Conservation (phyloP, 148 eudicot species). For the Camellia sinensis region DNA sequence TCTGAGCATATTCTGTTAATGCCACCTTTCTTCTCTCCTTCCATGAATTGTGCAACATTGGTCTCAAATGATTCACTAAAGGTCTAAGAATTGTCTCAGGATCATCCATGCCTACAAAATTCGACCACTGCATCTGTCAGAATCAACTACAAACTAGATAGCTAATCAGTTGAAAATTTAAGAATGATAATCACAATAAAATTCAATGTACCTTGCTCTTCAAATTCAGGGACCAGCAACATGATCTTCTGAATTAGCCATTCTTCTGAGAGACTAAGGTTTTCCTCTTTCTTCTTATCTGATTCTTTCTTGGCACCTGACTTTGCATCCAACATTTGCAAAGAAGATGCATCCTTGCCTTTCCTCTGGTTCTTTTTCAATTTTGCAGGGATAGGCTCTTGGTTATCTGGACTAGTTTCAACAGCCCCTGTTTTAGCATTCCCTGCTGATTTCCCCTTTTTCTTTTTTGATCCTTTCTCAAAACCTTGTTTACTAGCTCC, state of each 20-base stretch:
- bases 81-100: constrained; percentile 73
- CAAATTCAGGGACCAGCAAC: constrained; percentile 74
- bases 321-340: constrained; percentile 53
- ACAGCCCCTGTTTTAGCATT: constrained; percentile 37
- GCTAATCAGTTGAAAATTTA: neutral
- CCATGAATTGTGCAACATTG: constrained; percentile 78
- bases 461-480: constrained; percentile 85
- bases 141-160: constrained; percentile 13
- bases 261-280: constrained; percentile 56
- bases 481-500: constrained; percentile 40
- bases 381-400: constrained; percentile 59
- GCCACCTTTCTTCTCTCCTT: constrained; percentile 72
- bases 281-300: constrained; percentile 45
- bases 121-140: constrained; percentile 18
- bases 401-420: constrained; percentile 57
- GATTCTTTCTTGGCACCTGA: constrained; percentile 38
- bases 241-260: constrained; percentile 60
- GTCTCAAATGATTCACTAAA: constrained; percentile 76
- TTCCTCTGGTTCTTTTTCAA: constrained; percentile 83
- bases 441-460: constrained; percentile 73
- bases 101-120: constrained; percentile 59
- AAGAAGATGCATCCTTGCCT: constrained; percentile 59
- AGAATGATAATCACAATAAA: constrained; percentile 12
- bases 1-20: constrained; percentile 76
- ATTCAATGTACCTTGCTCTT: constrained; percentile 69